Base-by-base conservation (phyloP, 768 basidiomycete genomes). In the Cystobasidium onofrii region DNA sequence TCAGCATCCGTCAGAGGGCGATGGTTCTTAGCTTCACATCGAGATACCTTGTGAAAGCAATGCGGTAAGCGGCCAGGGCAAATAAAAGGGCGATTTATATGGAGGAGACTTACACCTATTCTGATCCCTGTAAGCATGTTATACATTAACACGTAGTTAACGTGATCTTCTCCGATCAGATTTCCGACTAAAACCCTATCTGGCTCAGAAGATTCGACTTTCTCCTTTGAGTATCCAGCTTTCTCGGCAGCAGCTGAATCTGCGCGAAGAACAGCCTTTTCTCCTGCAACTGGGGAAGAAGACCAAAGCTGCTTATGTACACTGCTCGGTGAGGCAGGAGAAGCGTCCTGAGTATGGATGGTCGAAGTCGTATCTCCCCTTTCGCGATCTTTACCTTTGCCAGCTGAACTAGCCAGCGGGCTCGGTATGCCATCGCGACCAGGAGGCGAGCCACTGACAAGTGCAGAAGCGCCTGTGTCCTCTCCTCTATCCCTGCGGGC, bases 81-180 rank as follows among this genome's bases (percentile, higher is more conserved):
- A n/a, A n/a, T n/a, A n/a, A n/a, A n/a, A n/a, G n/a, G n/a, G n/a
- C n/a, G n/a, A n/a, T n/a, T n/a, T n/a, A n/a, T n/a, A n/a, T n/a
- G n/a, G n/a, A n/a, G n/a, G 25, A 18, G 13, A 82, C 89, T 80
- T 78, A 92, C 94, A 33, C 89, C 94, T 77, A 93, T 92, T 50
- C 96, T 87, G 75, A 99, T 99, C 3, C 96, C 96, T 2, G 96
- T 99, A 78, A 99, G 85, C 96, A 99, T 99, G 84, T 99, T 98
- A 84, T 98, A 99, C 96, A 98, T 98, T 79, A 99, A 83, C 73
- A 98, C 91, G 78, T 97, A 99, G 83, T 99, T 99, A 81, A 90
- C 94, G 82, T 99, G 96, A 78, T 88, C 95, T 81, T 97, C 94
- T n/a, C 92, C 91, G 76, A 99, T 96, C 77, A 98, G 83, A 81